A percentile compares a stretch with the other conserved stretches of the same genome.
Conservation (phyloP, 202 grass and related monocot genomes). For the Setaria viridis region DNA sequence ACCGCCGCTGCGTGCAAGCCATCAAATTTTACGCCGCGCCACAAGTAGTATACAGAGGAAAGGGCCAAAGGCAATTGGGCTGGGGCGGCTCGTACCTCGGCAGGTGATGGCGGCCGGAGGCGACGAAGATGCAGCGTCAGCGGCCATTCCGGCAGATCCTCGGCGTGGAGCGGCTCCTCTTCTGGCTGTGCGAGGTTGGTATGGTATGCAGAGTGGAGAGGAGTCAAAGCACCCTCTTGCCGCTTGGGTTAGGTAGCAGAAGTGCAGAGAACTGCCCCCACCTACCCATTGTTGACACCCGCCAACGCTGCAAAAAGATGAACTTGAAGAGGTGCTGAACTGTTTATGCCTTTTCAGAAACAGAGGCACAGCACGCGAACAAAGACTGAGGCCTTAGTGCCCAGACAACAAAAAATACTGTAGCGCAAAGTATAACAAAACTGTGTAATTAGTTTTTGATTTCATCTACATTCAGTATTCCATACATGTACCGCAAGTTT, state of each 20-base stretch:
- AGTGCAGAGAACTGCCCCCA: background rate
- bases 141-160: slow-evolving; percentile 46
- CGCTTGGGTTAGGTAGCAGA: background rate
- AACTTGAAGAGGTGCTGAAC: background rate
- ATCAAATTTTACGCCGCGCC: background rate
- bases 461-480: no score
- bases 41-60: background rate
- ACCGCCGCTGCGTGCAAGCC: slow-evolving; percentile 66
- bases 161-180: background rate
- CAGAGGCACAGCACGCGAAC: background rate
- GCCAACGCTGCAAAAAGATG: background rate
- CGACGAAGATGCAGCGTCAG: slow-evolving; percentile 30
- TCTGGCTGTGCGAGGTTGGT: background rate
- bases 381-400: no score
- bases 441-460: no score
- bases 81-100: slow-evolving; percentile 49
- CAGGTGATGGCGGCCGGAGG: slow-evolving; percentile 67
- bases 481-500: no score
- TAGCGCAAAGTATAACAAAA: no score
- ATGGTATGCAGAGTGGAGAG: background rate
- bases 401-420: no score
- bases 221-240: slow-evolving; percentile 20
- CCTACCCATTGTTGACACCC: slow-evolving; percentile 33
- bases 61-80: background rate
- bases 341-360: background rate